Percentiles rank a stretch among this genome's conserved stretches.
phyloP scores from a whole-genome alignment of 2,329 filamentous ascomycete species.

The Alternaria gaisen region DNA sequence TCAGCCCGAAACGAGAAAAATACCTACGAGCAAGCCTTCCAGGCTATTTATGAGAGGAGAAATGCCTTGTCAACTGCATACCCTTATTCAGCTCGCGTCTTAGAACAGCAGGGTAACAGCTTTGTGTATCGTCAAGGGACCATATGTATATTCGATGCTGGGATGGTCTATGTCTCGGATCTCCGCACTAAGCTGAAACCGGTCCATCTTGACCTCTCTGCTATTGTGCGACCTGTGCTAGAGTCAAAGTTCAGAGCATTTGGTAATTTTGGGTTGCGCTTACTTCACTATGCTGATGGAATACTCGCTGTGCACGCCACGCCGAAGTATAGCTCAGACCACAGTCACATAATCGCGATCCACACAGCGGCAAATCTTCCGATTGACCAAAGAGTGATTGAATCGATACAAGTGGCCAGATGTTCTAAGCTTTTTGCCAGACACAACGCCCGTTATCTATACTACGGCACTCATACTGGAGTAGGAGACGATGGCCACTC shows the following conservation, averaged over 20 bases:
- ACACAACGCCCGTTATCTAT: constrained; percentile 68
- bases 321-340: constrained; percentile 19
- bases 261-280: constrained; percentile 52
- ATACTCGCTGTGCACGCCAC: constrained; percentile 41
- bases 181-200: constrained; percentile 53
- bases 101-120: constrained; percentile 65
- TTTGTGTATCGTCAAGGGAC: constrained; percentile 71
- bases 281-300: constrained; percentile 47
- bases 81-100: constrained; percentile 68
- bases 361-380: constrained; percentile 21
- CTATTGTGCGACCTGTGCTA: constrained; percentile 21
- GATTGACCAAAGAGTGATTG: constrained; percentile 50
- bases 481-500: constrained; percentile 63
- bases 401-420: constrained; percentile 26
- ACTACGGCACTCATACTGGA: constrained; percentile 71
- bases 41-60: constrained; percentile 68
- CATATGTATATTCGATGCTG: constrained; percentile 68
- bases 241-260: constrained; percentile 10
- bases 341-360: constrained; percentile 39
- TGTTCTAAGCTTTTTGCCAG: constrained; percentile 71
- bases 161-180: constrained; percentile 66
- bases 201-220: constrained; percentile 32
- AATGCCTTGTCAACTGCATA: constrained; percentile 67
- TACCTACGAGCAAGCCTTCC: constrained; percentile 64
- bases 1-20: constrained; percentile 49